Evolutionary conservation across 1,139 yeast species (phyloP).

Genomic region (Taphrina sp.): DNA sequence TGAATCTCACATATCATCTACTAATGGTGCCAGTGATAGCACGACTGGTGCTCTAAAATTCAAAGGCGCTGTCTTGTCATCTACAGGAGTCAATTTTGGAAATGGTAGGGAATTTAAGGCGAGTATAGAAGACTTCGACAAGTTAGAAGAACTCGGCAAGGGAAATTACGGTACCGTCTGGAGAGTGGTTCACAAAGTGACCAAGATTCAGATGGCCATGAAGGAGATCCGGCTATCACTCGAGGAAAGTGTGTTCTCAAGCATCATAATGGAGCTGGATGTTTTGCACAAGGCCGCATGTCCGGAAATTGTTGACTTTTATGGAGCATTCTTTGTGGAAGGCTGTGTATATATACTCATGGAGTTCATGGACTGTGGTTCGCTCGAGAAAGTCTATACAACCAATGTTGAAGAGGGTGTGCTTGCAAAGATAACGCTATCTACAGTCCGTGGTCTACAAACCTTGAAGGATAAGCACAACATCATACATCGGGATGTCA

Average conservation of each 20-base stretch:
- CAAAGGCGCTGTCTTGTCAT: constrained; percentile 87
- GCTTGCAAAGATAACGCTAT: constrained; percentile 75
- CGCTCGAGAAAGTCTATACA: constrained; percentile 77
- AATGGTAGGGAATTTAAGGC: constrained; percentile 85
- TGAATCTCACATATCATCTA: not conserved
- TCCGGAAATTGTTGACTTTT: constrained; percentile 82
- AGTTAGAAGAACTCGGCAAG: constrained; percentile 74
- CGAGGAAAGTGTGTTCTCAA: constrained; percentile 76
- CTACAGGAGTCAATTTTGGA: constrained; percentile 86
- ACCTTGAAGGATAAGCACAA: constrained; percentile 85
- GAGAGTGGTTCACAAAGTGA: constrained; percentile 83
- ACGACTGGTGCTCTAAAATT: constrained; percentile 88
- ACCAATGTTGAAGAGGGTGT: constrained; percentile 60
- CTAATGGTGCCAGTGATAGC: constrained; percentile 49
- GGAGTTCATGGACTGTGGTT: constrained; percentile 98
- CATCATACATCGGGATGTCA: constrained; percentile 93
- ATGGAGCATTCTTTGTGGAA: constrained; percentile 72
- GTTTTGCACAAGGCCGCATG: constrained; percentile 84
- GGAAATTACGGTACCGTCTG: constrained; percentile 95
- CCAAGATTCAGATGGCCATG: constrained; percentile 90
- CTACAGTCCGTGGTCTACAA: constrained; percentile 77
- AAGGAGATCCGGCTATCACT: constrained; percentile 75
- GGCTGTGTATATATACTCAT: constrained; percentile 83
- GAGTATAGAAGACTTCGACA: constrained; percentile 72
- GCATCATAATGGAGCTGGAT: constrained; percentile 79